These are phyloP conservation scores for Kwoniella mangroviensis DNA, from an alignment of 768 basidiomycete genomes.

Conservation along the genomic window DNA sequence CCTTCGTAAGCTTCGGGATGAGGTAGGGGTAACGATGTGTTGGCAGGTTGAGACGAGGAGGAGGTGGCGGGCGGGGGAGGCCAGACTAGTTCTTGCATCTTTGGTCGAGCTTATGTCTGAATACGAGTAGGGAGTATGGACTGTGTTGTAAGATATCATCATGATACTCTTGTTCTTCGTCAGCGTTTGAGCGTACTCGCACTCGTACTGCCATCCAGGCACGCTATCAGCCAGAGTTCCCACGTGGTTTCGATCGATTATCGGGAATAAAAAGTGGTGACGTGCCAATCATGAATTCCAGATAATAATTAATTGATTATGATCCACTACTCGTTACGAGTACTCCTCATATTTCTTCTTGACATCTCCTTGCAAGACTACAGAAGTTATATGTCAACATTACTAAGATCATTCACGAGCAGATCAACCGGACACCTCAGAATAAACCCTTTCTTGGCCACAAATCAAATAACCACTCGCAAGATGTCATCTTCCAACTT, in stretches of 20 bases:
- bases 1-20: constrained; percentile 47
- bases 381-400: not conserved
- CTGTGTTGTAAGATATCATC: too few species aligned
- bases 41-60: constrained; percentile 19
- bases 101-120: not conserved
- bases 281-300: constrained; percentile 6
- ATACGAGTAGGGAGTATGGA: too few species aligned
- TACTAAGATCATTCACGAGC: not conserved
- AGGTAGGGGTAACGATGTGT: constrained; percentile 38
- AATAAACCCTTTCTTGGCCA: not conserved
- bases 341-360: not conserved
- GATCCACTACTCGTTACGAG: not conserved
- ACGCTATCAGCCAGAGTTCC: not conserved
- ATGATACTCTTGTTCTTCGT: not conserved
- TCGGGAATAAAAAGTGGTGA: constrained; percentile 1
- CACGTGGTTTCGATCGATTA: constrained; percentile 1
- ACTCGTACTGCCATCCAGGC: not conserved
- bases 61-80: constrained; percentile 9
- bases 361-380: not conserved
- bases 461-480: not conserved
- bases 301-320: constrained; percentile 10
- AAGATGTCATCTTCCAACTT: constrained; percentile 22
- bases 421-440: not conserved
- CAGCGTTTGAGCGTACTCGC: not conserved
- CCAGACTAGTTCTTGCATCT: constrained; percentile 18